These are phyloP conservation scores for Colletotrichum lupini DNA, from an alignment of 2,329 filamentous ascomycete genomes.

Conservation along the genomic window DNA sequence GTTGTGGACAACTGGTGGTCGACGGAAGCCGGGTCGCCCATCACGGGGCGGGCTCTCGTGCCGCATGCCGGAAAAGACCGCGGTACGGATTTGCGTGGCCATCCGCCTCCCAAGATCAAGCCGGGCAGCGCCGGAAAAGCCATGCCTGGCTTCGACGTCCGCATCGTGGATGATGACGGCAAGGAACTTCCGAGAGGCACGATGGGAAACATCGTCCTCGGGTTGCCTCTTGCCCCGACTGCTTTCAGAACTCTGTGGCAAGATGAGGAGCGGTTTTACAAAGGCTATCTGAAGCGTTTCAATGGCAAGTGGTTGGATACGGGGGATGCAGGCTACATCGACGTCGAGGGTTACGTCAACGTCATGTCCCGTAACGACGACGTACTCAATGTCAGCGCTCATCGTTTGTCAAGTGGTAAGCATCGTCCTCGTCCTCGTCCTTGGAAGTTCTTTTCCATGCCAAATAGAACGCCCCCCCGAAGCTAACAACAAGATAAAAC, in stretches of 20 bases:
- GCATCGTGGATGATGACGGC: constrained; percentile 84
- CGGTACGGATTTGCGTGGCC: constrained; percentile 50
- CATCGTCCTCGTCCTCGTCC: constrained; percentile 6
- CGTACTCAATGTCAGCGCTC: constrained; percentile 95
- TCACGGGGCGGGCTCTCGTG: constrained; percentile 64
- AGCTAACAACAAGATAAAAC: neutral
- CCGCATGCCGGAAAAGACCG: constrained; percentile 70
- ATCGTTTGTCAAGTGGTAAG: constrained; percentile 87
- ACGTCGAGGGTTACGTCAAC: constrained; percentile 75
- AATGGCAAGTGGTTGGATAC: constrained; percentile 88
- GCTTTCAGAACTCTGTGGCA: constrained; percentile 88
- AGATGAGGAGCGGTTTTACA: constrained; percentile 87
- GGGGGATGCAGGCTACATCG: constrained; percentile 89
- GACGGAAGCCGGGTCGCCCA: constrained; percentile 68
- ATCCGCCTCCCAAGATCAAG: constrained; percentile 68
- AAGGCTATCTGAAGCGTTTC: constrained; percentile 86
- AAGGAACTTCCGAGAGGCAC: constrained; percentile 74
- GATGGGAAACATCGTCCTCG: constrained; percentile 94
- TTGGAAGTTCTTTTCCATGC: too few species aligned
- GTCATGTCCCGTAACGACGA: constrained; percentile 80
- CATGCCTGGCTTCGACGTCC: constrained; percentile 91
- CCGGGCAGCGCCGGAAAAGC: constrained; percentile 91
- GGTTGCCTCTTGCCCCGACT: constrained; percentile 83
- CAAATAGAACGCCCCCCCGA: neutral
- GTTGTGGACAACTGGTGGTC: constrained; percentile 73